Evolutionary conservation across 345 rosid species (phyloP).

Genomic region (Lepidium didymum): DNA sequence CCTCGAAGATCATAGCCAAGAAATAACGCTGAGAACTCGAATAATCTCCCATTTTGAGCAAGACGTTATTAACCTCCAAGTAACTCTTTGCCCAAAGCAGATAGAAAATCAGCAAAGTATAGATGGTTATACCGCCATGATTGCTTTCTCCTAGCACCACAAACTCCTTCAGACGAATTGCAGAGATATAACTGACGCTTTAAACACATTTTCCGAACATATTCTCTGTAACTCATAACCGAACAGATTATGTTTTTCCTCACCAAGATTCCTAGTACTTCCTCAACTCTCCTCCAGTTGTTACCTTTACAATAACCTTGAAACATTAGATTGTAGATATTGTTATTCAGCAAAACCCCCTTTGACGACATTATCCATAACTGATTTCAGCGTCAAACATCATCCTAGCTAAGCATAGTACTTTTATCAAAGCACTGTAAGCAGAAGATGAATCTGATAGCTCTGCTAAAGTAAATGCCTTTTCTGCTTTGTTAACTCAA

Average conservation of each 20-base stretch:
- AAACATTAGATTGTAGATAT: slow-evolving; percentile 35
- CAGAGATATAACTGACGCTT: slow-evolving; percentile 34
- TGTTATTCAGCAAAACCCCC: slow-evolving; percentile 30
- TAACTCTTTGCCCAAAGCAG: slow-evolving; percentile 38
- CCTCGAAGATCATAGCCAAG: slow-evolving; percentile 48
- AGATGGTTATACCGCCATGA: slow-evolving; percentile 23
- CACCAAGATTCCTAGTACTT: slow-evolving; percentile 38
- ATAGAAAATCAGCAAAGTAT: slow-evolving; percentile 54
- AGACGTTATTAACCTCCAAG: slow-evolving; percentile 28
- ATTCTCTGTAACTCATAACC: slow-evolving; percentile 40
- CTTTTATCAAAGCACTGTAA: slow-evolving; percentile 37
- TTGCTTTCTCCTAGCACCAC: slow-evolving; percentile 39
- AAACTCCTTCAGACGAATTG: slow-evolving; percentile 44
- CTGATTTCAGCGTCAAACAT: slow-evolving; percentile 41
- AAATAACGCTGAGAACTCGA: slow-evolving; percentile 38
- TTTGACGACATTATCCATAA: slow-evolving; percentile 31
- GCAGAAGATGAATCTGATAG: slow-evolving; percentile 24
- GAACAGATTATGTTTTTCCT: slow-evolving; percentile 40
- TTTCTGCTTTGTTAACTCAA: slow-evolving; percentile 28
- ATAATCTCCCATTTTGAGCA: slow-evolving; percentile 46
- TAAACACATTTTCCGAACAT: slow-evolving; percentile 44
- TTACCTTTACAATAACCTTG: slow-evolving; percentile 43
- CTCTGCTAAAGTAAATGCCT: slow-evolving; percentile 35
- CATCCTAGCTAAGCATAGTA: slow-evolving; percentile 45
- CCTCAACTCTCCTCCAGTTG: slow-evolving; percentile 35